A percentile compares a stretch with the other conserved stretches of the same genome.
These are phyloP conservation scores for Picochlorum sp. DNA, from an alignment of 139 green algal genomes.

Conservation along the genomic window DNA sequence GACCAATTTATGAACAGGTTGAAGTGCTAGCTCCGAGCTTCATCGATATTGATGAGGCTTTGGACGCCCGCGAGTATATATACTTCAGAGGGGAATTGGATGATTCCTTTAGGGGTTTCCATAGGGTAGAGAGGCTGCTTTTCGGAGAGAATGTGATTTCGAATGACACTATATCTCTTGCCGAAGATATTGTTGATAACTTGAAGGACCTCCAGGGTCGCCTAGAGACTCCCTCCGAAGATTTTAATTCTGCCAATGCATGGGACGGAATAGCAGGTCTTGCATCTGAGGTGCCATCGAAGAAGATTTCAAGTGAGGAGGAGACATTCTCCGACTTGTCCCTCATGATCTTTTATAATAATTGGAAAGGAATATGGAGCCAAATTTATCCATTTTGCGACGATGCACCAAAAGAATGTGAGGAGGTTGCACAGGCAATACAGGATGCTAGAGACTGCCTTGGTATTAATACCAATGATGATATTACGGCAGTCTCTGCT, in stretches of 20 bases:
- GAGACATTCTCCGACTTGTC: constrained; percentile 22
- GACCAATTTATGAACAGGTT: constrained; percentile 26
- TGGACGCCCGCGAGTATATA: constrained; percentile 19
- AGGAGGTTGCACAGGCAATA: not conserved
- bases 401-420: constrained; percentile 1
- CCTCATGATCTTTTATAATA: constrained; percentile 31
- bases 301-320: constrained; percentile 33
- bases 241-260: not conserved
- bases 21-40: constrained; percentile 24
- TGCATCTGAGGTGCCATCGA: constrained; percentile 23
- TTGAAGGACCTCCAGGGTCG: not conserved
- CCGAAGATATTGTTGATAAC: not conserved
- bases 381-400: constrained; percentile 8
- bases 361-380: constrained; percentile 30
- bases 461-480: constrained; percentile 8
- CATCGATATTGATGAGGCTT: constrained; percentile 10
- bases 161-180: not conserved
- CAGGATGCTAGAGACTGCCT: constrained; percentile 3
- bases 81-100: constrained; percentile 1
- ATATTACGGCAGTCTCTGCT: constrained; percentile 8
- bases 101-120: constrained; percentile 12
- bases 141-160: not conserved
- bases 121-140: constrained; percentile 21
- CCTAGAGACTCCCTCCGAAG: not conserved
- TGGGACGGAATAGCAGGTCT: constrained; percentile 28